Conservation (phyloP, 2,329 filamentous ascomycete genomes). For the Claviceps sp. region DNA sequence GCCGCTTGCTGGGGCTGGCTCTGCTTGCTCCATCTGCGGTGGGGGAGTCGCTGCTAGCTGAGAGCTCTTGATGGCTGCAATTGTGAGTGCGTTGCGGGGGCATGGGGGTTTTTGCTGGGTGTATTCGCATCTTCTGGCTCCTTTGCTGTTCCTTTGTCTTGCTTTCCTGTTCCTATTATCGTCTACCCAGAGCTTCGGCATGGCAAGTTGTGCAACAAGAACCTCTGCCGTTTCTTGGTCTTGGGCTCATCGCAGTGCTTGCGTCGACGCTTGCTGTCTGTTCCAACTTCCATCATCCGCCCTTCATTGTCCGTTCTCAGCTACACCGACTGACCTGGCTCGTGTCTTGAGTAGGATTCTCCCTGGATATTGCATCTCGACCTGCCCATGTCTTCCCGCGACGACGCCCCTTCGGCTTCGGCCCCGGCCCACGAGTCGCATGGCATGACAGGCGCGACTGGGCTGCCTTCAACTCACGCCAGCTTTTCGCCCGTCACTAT, state of each 20-base stretch:
- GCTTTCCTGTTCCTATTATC: background rate
- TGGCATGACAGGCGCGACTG: slow-evolving; percentile 21
- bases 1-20: background rate
- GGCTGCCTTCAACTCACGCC: slow-evolving; percentile 60
- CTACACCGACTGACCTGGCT: slow-evolving; percentile 1
- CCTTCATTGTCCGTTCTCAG: background rate
- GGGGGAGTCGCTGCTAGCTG: slow-evolving; percentile 2
- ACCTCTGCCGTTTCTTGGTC: too few relatives aligned
- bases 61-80: slow-evolving; percentile 21
- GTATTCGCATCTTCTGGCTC: background rate
- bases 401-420: slow-evolving; percentile 20
- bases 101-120: too few relatives aligned
- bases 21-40: background rate
- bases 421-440: slow-evolving; percentile 20
- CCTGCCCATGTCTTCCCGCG: slow-evolving; percentile 25
- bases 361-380: slow-evolving; percentile 39
- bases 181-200: too few relatives aligned
- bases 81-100: slow-evolving; percentile 15
- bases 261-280: background rate
- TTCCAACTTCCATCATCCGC: background rate
- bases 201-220: too few relatives aligned
- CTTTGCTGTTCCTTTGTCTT: background rate
- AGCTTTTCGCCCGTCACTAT: slow-evolving; percentile 79
- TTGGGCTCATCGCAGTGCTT: background rate
- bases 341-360: slow-evolving; percentile 17